A percentile compares a stretch with the other conserved stretches of the same genome.
Conservation (phyloP, 441 rosid genomes). For the Arabidopsis lyrata region DNA sequence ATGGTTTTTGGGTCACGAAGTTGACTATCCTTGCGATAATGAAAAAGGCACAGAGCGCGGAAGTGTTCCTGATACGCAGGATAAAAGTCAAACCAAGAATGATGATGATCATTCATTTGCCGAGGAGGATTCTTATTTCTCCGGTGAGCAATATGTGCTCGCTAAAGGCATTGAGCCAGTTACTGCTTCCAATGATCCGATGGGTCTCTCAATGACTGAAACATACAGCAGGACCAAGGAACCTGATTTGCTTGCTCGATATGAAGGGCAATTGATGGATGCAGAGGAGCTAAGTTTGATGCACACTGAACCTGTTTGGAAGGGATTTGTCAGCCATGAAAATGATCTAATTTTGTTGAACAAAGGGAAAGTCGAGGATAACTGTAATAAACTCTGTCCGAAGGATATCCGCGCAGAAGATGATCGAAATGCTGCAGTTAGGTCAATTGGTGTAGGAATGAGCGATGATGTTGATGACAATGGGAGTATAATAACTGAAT, state of each 20-base stretch:
- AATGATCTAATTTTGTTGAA: slow-evolving; percentile 72
- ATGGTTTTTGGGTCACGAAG: slow-evolving; percentile 97
- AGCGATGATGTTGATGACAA: slow-evolving; percentile 86
- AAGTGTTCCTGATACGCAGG: slow-evolving; percentile 76
- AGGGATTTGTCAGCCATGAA: slow-evolving; percentile 88
- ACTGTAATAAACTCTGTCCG: slow-evolving; percentile 54
- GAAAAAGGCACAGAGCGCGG: slow-evolving; percentile 82
- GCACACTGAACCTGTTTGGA: slow-evolving; percentile 89
- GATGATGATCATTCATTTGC: slow-evolving; percentile 92
- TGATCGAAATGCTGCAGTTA: slow-evolving; percentile 86
- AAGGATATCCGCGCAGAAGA: slow-evolving; percentile 84
- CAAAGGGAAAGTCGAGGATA: slow-evolving; percentile 61
- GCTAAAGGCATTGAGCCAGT: slow-evolving; percentile 68
- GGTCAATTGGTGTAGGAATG: slow-evolving; percentile 96
- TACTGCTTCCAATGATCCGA: slow-evolving; percentile 73
- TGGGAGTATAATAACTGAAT: slow-evolving; percentile 81
- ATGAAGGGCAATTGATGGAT: slow-evolving; percentile 85
- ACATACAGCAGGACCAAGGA: slow-evolving; percentile 61
- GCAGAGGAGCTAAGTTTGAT: slow-evolving; percentile 81
- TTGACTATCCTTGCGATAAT: slow-evolving; percentile 97
- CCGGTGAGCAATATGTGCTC: slow-evolving; percentile 80
- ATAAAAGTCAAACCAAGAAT: slow-evolving; percentile 69
- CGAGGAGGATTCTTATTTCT: slow-evolving; percentile 92
- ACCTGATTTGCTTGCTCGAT: slow-evolving; percentile 68
- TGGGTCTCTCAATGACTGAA: slow-evolving; percentile 66